Conservation (phyloP, 2,329 filamentous ascomycete species). For the Botrytis elliptica region DNA sequence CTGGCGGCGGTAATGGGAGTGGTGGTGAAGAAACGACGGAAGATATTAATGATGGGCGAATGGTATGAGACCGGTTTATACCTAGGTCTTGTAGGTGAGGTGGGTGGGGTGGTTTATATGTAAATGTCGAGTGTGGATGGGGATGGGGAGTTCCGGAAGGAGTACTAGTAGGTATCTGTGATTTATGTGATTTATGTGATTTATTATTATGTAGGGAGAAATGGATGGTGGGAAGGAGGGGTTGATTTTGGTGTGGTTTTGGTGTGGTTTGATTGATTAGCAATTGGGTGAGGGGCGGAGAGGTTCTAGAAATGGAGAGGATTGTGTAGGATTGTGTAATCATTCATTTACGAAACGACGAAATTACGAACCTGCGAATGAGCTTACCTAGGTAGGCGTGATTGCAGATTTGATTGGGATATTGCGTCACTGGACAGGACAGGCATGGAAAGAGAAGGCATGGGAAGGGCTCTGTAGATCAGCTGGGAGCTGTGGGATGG, state of each 20-base stretch:
- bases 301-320: not conserved
- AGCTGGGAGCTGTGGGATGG: not conserved
- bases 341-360: too few species aligned
- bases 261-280: not conserved
- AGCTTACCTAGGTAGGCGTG: too few species aligned
- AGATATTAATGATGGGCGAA: conserved; percentile 58
- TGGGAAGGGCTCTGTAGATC: not conserved
- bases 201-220: not conserved
- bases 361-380: too few species aligned
- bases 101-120: conserved; percentile 11
- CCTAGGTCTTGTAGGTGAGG: conserved; percentile 19
- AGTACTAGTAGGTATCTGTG: not conserved
- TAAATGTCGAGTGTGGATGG: not conserved
- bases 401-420: not conserved
- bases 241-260: not conserved
- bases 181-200: not conserved
- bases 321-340: not conserved
- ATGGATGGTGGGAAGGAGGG: not conserved
- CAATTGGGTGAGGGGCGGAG: not conserved
- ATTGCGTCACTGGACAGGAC: conserved; percentile 4
- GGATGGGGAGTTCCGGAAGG: not conserved
- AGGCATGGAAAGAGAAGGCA: not conserved
- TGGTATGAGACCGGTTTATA: conserved; percentile 13
- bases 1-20: conserved; percentile 56
- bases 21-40: conserved; percentile 69